A percentile compares a stretch with the other conserved stretches of the same genome.
Conservation (phyloP, 495 filamentous ascomycete species). For the Aspergillus hancockii region DNA sequence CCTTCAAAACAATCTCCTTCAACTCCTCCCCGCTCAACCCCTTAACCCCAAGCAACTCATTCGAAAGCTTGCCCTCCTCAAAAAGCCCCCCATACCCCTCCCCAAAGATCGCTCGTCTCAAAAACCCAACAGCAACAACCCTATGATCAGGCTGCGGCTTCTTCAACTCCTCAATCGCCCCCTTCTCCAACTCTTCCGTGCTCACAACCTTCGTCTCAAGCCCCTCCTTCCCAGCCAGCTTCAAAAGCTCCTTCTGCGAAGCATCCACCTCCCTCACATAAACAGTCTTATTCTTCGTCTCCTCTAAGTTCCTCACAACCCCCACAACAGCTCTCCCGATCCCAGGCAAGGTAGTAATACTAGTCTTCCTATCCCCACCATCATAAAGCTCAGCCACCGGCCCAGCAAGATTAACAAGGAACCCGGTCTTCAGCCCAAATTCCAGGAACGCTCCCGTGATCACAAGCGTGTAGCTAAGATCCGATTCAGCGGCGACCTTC, state of each 20-base stretch:
- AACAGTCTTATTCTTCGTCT: slow-evolving; percentile 55
- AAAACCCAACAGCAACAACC: slow-evolving; percentile 39
- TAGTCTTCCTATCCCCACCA: slow-evolving; percentile 52
- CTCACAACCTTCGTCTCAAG: slow-evolving; percentile 37
- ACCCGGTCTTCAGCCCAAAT: slow-evolving; percentile 43
- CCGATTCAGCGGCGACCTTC: slow-evolving; percentile 33
- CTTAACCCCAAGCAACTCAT: slow-evolving; percentile 42
- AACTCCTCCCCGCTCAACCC: slow-evolving; percentile 30
- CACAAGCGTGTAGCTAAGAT: slow-evolving; percentile 53
- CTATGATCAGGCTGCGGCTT: slow-evolving; percentile 31
- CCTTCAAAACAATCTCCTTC: slow-evolving; percentile 9
- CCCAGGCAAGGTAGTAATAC: slow-evolving; percentile 46
- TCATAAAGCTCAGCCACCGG: slow-evolving; percentile 51
- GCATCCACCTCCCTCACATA: slow-evolving; percentile 50
- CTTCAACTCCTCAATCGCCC: slow-evolving; percentile 39
- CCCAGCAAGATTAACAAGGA: slow-evolving; percentile 42
- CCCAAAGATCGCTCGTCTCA: slow-evolving; percentile 40
- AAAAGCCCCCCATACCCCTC: slow-evolving; percentile 47
- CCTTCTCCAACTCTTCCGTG: slow-evolving; percentile 45
- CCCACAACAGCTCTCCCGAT: slow-evolving; percentile 51
- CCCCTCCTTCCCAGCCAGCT: slow-evolving; percentile 46
- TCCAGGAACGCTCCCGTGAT: slow-evolving; percentile 54
- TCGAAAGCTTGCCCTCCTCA: slow-evolving; percentile 25
- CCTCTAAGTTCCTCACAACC: slow-evolving; percentile 49
- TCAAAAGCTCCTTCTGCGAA: slow-evolving; percentile 56